Conservation (phyloP, 495 filamentous ascomycete species). For the Physcia stellaris region DNA sequence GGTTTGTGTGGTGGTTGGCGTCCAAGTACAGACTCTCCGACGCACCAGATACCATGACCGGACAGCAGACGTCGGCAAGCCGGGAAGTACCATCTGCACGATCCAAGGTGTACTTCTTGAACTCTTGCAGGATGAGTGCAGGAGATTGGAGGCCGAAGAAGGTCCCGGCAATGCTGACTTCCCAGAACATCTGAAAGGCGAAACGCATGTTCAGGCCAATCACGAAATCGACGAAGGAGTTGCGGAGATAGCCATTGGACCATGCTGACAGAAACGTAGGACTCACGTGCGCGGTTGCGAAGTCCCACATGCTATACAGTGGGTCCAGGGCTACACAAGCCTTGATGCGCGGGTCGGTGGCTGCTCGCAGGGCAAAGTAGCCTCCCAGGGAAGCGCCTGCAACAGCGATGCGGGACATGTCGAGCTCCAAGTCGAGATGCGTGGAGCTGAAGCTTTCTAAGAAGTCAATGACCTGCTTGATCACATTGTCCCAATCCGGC, state of each 20-base stretch:
- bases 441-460: too few relatives aligned
- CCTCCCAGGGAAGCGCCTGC: slow-evolving; percentile 30
- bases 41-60: background rate
- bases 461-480: slow-evolving; percentile 18
- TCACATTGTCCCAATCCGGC: slow-evolving; percentile 14
- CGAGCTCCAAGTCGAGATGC: too few relatives aligned
- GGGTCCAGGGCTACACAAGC: slow-evolving; percentile 31
- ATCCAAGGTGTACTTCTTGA: background rate
- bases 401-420: slow-evolving; percentile 27
- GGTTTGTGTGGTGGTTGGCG: background rate
- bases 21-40: background rate
- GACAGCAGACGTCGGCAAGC: background rate
- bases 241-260: background rate
- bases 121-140: background rate
- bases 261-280: background rate
- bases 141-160: background rate
- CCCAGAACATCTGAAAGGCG: background rate
- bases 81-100: background rate
- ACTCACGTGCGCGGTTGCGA: slow-evolving; percentile 11
- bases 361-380: slow-evolving; percentile 28
- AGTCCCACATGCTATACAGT: slow-evolving; percentile 25
- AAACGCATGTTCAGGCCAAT: background rate
- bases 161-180: background rate
- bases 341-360: slow-evolving; percentile 27
- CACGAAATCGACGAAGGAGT: background rate